These are phyloP conservation scores for Fragilaria crotonensis DNA, from an alignment of 108 stramenopile species.

Conservation along the genomic window DNA sequence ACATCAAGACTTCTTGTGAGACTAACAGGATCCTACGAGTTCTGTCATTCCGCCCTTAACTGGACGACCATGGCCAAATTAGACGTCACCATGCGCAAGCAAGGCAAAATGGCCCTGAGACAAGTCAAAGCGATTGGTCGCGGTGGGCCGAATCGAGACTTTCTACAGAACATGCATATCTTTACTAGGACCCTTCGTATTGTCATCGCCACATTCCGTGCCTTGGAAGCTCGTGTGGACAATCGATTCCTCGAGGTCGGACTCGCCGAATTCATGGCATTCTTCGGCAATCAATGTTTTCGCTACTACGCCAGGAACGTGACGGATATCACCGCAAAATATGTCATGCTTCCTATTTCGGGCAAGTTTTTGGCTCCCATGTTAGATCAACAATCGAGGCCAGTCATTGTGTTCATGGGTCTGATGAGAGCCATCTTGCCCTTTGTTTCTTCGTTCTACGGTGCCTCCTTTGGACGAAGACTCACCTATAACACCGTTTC, in stretches of 20 bases:
- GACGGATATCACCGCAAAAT: conserved; percentile 26
- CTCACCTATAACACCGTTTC: conserved; percentile 37
- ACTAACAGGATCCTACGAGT: conserved; percentile 40
- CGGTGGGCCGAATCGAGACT: conserved; percentile 32
- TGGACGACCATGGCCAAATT: conserved; percentile 28
- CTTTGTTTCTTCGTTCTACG: conserved; percentile 56
- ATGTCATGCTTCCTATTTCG: conserved; percentile 43
- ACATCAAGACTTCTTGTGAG: conserved; percentile 66
- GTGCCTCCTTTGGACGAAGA: conserved; percentile 49
- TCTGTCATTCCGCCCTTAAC: conserved; percentile 12
- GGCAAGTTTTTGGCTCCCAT: conserved; percentile 24
- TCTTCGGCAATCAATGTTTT: conserved; percentile 62
- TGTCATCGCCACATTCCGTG: conserved; percentile 42
- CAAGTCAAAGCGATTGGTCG: conserved; percentile 55
- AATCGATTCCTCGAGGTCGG: conserved; percentile 34
- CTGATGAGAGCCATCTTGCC: conserved; percentile 41
- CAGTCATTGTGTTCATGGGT: conserved; percentile 49
- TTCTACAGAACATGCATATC: conserved; percentile 34
- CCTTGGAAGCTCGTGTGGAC: conserved; percentile 46
- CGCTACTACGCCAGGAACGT: conserved; percentile 36
- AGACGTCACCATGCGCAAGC: conserved; percentile 19
- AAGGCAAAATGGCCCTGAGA: conserved; percentile 36
- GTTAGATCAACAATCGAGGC: conserved; percentile 31
- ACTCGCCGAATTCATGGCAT: conserved; percentile 45
- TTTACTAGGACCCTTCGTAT: conserved; percentile 47